A percentile compares a stretch with the other conserved stretches of the same genome.
phyloP scores from a whole-genome alignment of 2,329 filamentous ascomycete genomes.

The Cladophialophora yegresii region DNA sequence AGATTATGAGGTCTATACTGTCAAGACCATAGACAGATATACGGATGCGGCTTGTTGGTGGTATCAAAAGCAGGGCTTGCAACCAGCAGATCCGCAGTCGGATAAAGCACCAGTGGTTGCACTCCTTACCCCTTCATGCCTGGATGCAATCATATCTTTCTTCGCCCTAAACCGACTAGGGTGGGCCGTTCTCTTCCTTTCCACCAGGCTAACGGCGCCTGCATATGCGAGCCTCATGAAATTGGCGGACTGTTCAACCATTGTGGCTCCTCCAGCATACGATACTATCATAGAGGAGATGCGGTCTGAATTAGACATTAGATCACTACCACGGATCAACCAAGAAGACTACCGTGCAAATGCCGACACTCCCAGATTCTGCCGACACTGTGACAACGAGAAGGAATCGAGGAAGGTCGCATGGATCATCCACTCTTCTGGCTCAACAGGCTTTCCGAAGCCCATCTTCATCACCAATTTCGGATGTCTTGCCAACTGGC shows the following conservation, averaged over 20 bases:
- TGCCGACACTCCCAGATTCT: not conserved
- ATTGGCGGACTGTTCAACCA: conserved; percentile 44
- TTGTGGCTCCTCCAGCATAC: not conserved
- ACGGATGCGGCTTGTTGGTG: conserved; percentile 25
- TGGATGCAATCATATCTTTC: conserved; percentile 26
- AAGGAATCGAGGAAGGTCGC: conserved; percentile 39
- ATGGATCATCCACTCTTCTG: conserved; percentile 53
- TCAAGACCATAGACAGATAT: conserved; percentile 21
- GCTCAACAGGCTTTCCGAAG: conserved; percentile 53
- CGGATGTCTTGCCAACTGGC: conserved; percentile 23
- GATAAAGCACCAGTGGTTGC: not conserved
- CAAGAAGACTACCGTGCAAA: not conserved
- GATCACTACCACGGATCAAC: not conserved
- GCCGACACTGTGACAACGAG: conserved; percentile 39
- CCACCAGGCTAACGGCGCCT: conserved; percentile 54
- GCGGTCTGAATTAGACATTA: not conserved
- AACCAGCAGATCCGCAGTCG: conserved; percentile 8
- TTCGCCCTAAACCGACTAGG: conserved; percentile 58
- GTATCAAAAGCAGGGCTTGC: conserved; percentile 24
- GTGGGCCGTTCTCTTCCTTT: conserved; percentile 57
- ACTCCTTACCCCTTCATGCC: conserved; percentile 7
- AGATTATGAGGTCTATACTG: conserved; percentile 25
- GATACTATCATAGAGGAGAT: not conserved
- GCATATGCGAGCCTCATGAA: conserved; percentile 47
- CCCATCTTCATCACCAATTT: conserved; percentile 49